A percentile compares a stretch with the other conserved stretches of the same genome.
Conservation (phyloP, 345 rosid species). For the Aquilaria malaccensis region DNA sequence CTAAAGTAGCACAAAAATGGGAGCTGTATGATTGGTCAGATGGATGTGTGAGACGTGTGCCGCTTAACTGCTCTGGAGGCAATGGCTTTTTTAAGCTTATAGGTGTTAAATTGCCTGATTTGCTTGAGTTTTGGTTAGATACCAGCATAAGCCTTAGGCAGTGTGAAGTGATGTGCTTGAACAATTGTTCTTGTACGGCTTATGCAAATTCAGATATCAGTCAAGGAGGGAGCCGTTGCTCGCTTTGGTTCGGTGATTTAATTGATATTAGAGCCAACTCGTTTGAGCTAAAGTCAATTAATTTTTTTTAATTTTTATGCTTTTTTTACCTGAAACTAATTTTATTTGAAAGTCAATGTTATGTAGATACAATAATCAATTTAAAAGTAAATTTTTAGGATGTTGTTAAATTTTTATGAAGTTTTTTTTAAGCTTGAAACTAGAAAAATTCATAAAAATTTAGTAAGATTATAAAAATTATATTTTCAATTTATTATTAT, state of each 20-base stretch:
- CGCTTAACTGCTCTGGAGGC: constrained; percentile 8
- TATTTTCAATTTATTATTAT: too few relatives aligned
- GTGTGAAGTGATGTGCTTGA: constrained; percentile 17
- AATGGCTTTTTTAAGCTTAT: constrained; percentile 15
- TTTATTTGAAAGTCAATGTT: too few relatives aligned
- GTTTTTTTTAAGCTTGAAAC: too few relatives aligned
- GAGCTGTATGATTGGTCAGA: constrained; percentile 9
- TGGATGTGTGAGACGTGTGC: constrained; percentile 23
- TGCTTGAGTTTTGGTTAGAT: constrained; percentile 3
- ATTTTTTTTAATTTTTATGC: too few relatives aligned
- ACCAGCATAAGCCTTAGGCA: constrained; percentile 10
- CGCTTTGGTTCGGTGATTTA: constrained; percentile 19
- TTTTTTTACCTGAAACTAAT: too few relatives aligned
- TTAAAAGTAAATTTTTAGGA: too few relatives aligned
- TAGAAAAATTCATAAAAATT: too few relatives aligned
- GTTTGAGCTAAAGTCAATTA: too few relatives aligned
- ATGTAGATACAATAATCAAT: too few relatives aligned
- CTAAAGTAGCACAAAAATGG: constrained; percentile 19
- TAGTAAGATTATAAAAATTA: too few relatives aligned
- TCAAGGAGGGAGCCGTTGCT: constrained; percentile 13
- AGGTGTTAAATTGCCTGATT: constrained; percentile 19
- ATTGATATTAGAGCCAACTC: constrained; percentile 2
- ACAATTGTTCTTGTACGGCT: constrained; percentile 26
- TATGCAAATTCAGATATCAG: constrained; percentile 17
- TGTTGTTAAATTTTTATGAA: too few relatives aligned